A percentile compares a stretch with the other conserved stretches of the same genome.
phyloP scores from a whole-genome alignment of 2,329 filamentous ascomycete genomes.

The Cytospora paraplurivora region DNA sequence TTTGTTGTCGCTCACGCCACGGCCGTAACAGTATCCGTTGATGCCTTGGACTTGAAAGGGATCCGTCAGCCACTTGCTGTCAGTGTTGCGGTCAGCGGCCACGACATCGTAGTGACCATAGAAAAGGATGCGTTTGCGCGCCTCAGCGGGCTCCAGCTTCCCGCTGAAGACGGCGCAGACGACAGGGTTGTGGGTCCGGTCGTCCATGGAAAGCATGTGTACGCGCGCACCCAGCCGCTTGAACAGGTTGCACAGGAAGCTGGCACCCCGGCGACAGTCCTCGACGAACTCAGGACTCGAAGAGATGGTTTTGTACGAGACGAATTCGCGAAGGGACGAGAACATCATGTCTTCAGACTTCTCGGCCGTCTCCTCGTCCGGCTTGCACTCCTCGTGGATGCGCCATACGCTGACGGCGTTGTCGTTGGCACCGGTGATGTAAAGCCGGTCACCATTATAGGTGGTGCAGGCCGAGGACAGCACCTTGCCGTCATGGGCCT shows the following conservation, averaged over 20 bases:
- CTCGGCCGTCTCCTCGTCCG: slow-evolving; percentile 41
- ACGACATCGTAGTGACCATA: slow-evolving; percentile 99
- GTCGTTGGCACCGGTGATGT: slow-evolving; percentile 93
- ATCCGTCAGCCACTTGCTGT: slow-evolving; percentile 77
- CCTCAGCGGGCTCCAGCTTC: slow-evolving; percentile 64
- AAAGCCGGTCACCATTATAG: slow-evolving; percentile 74
- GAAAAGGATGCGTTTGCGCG: slow-evolving; percentile 86
- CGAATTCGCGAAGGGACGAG: slow-evolving; percentile 78
- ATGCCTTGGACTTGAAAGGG: slow-evolving; percentile 88
- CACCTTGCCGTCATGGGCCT: slow-evolving; percentile 82
- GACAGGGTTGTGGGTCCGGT: slow-evolving; percentile 79
- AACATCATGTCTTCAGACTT: slow-evolving; percentile 59
- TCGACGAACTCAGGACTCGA: slow-evolving; percentile 83
- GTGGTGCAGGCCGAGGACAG: slow-evolving; percentile 78
- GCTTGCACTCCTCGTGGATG: slow-evolving; percentile 52
- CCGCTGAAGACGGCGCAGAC: slow-evolving; percentile 87
- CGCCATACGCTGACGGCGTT: slow-evolving; percentile 89
- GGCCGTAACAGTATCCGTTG: slow-evolving; percentile 91
- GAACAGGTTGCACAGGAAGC: slow-evolving; percentile 86
- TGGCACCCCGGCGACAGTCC: slow-evolving; percentile 90
- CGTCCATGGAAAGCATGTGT: slow-evolving; percentile 82
- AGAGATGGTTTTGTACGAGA: slow-evolving; percentile 90
- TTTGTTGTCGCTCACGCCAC: slow-evolving; percentile 97
- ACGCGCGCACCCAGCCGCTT: slow-evolving; percentile 88
- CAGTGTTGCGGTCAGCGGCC: slow-evolving; percentile 77